Percentiles rank a stretch among this genome's conserved stretches.
Conservation (phyloP, 2,329 filamentous ascomycete species). For the Macroventuria anomochaeta region DNA sequence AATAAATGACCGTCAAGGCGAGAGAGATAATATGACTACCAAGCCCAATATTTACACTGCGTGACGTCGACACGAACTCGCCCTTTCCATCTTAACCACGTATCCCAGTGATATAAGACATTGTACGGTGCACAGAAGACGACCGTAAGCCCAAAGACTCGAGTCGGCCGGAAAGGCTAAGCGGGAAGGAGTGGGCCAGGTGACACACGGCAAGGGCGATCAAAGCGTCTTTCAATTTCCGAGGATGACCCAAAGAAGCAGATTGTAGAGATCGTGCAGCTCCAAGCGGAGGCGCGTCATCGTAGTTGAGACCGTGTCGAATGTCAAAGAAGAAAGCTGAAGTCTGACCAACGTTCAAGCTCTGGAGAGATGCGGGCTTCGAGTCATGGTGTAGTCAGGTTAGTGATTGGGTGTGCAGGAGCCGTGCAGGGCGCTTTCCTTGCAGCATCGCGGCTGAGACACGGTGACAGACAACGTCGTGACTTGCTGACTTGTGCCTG, state of each 20-base stretch:
- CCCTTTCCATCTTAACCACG: conserved; percentile 8
- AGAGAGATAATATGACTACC: conserved; percentile 14
- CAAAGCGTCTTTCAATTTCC: conserved; percentile 40
- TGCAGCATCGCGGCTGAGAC: conserved; percentile 29
- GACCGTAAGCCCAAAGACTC: not conserved
- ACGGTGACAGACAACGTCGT: conserved; percentile 14
- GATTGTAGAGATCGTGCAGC: not conserved
- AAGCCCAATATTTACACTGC: conserved; percentile 14
- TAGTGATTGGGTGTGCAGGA: conserved; percentile 19
- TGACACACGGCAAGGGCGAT: conserved; percentile 31
- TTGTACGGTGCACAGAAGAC: conserved; percentile 7
- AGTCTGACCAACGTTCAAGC: not conserved
- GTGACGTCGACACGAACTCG: conserved; percentile 29
- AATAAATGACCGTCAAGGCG: conserved; percentile 7
- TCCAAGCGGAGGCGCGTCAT: conserved; percentile 5
- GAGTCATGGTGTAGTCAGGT: conserved; percentile 13
- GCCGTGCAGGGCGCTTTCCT: conserved; percentile 29
- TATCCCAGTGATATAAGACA: conserved; percentile 21
- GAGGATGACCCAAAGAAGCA: conserved; percentile 23
- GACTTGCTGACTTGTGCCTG: conserved; percentile 6
- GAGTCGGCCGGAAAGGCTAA: conserved; percentile 7
- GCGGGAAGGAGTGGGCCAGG: conserved; percentile 20
- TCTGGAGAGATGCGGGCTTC: conserved; percentile 2
- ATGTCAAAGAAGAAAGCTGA: not conserved
- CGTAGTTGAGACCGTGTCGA: not conserved